These are phyloP conservation scores for Yarrowia deformans DNA, from an alignment of 805 yeast genomes.

Conservation along the genomic window DNA sequence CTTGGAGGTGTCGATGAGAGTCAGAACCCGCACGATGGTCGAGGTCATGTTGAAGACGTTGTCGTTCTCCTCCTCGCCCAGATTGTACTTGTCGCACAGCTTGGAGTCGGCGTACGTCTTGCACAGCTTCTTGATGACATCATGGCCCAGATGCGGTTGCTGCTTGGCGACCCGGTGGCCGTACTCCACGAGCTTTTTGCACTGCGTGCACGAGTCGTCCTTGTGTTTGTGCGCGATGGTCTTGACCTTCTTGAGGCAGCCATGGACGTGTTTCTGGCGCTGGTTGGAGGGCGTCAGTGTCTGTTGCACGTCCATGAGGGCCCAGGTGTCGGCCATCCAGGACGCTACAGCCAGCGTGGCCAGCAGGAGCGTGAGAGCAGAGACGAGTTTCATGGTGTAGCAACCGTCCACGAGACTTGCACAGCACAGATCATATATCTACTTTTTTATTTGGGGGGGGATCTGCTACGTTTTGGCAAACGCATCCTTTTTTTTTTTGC, in stretches of 20 bases:
- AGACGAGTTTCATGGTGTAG: constrained; percentile 14
- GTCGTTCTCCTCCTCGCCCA: constrained; percentile 26
- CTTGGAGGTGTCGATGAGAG: constrained; percentile 26
- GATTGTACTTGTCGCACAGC: constrained; percentile 34
- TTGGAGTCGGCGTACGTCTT: constrained; percentile 6
- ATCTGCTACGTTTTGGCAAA: constrained; percentile 3
- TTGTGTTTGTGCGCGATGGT: constrained; percentile 31
- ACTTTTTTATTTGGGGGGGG: background rate
- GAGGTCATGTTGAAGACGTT: constrained; percentile 37
- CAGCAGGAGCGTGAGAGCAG: constrained; percentile 8
- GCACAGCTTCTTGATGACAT: constrained; percentile 29
- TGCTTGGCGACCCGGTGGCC: constrained; percentile 30
- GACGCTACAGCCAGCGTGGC: background rate
- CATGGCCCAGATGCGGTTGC: constrained; percentile 31
- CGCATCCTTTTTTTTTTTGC: constrained; percentile 3
- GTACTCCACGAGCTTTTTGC: constrained; percentile 35
- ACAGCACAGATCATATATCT: constrained; percentile 3
- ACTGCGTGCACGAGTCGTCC: constrained; percentile 38
- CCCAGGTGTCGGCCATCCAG: constrained; percentile 35
- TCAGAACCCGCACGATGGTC: constrained; percentile 17
- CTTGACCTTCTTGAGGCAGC: constrained; percentile 27
- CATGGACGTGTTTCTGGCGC: constrained; percentile 19
- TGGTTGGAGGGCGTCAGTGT: constrained; percentile 12
- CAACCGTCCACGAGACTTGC: too few relatives aligned
- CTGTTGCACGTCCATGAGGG: constrained; percentile 18